phyloP scores from a whole-genome alignment of 306 rosid genomes.

The Comarum palustre region DNA sequence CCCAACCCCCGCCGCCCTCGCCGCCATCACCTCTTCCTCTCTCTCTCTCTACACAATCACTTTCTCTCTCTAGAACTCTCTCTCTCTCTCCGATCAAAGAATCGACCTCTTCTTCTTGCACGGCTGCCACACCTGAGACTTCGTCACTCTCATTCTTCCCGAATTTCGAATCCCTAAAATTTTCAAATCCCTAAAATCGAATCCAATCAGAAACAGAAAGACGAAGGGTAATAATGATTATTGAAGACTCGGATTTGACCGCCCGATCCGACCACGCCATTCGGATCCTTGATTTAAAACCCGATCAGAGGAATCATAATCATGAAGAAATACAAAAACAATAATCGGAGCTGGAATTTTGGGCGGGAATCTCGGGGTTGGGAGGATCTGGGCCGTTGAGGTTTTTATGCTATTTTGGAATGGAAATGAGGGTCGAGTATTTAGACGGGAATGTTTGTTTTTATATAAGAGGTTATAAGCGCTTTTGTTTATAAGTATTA shows the following conservation, averaged over 20 bases:
- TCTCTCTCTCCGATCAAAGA: conserved; percentile 12
- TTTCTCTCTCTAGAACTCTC: conserved; percentile 1
- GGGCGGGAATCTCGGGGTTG: background rate
- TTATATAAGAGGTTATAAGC: no score
- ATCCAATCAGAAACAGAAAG: background rate
- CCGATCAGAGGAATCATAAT: background rate
- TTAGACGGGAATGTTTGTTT: background rate
- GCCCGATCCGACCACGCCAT: background rate
- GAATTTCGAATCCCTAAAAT: background rate
- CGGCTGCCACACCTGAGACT: conserved; percentile 93
- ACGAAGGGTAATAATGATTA: background rate
- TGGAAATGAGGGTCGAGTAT: background rate
- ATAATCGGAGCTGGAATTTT: background rate
- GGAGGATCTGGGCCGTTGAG: background rate
- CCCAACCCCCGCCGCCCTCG: conserved; percentile 28
- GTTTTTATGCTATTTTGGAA: background rate
- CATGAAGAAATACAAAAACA: background rate
- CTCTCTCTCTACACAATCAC: conserved; percentile 13
- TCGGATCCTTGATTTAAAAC: background rate
- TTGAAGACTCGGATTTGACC: background rate
- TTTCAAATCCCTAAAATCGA: background rate
- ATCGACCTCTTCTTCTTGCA: conserved; percentile 88
- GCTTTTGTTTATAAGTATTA: no score
- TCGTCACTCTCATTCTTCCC: conserved; percentile 53
- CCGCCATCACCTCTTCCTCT: conserved; percentile 32